These are phyloP conservation scores for Cryomyces minteri DNA, from an alignment of 495 filamentous ascomycete species.

Conservation along the genomic window DNA sequence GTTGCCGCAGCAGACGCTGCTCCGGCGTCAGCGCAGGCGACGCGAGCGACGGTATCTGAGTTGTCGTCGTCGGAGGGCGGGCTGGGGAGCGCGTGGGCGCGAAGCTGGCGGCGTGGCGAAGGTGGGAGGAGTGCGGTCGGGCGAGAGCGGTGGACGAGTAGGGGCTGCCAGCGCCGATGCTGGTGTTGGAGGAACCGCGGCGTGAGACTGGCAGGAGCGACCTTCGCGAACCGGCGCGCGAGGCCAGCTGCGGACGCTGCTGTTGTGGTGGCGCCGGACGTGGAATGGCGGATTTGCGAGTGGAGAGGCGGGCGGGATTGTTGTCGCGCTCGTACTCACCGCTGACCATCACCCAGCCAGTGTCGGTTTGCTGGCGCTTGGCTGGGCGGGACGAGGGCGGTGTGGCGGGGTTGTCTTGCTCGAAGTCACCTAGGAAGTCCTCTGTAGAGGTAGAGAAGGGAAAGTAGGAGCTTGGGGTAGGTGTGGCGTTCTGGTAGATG, in stretches of 20 bases:
- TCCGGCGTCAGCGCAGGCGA: background rate
- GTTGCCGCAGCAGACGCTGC: slow-evolving; percentile 37
- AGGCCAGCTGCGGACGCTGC: background rate
- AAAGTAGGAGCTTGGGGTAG: background rate
- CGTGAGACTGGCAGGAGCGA: slow-evolving; percentile 15
- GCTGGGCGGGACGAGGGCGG: slow-evolving; percentile 15
- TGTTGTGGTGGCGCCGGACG: background rate
- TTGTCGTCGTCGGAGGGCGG: background rate
- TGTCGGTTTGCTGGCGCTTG: slow-evolving; percentile 36
- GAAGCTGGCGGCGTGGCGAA: background rate
- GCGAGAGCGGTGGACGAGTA: too few relatives aligned
- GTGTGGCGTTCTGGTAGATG: slow-evolving; percentile 10
- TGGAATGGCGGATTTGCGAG: slow-evolving; percentile 3
- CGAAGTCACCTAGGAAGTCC: too few relatives aligned
- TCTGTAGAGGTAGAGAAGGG: too few relatives aligned
- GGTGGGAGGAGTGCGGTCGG: too few relatives aligned
- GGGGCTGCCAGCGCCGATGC: too few relatives aligned
- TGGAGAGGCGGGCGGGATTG: slow-evolving; percentile 6
- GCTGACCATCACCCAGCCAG: slow-evolving; percentile 51
- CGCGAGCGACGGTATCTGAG: background rate
- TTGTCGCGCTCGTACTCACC: slow-evolving; percentile 10
- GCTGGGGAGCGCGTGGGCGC: slow-evolving; percentile 2
- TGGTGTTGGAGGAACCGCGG: slow-evolving; percentile 14
- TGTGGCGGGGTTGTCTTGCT: too few relatives aligned
- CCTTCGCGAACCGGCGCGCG: slow-evolving; percentile 5